phyloP scores from a whole-genome alignment of 441 rosid genomes.

The Jatropha multifida region DNA sequence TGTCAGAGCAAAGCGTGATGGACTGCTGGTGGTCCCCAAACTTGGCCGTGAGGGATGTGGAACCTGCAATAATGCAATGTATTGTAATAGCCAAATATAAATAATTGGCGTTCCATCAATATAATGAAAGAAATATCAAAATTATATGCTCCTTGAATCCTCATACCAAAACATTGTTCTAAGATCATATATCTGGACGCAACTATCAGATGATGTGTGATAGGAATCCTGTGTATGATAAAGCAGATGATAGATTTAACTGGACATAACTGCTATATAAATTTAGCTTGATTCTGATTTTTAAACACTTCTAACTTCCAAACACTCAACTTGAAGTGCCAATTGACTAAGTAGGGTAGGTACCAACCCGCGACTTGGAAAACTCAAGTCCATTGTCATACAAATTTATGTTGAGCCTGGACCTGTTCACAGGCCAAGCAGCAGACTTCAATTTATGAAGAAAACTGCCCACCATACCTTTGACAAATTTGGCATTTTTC shows the following conservation, averaged over 20 bases:
- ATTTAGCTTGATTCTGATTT: neutral
- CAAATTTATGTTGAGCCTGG: neutral
- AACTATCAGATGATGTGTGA: neutral
- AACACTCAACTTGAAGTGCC: neutral
- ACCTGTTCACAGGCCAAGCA: too few species aligned
- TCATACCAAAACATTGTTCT: neutral
- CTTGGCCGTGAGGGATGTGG: conserved; percentile 51
- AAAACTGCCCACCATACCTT: too few species aligned
- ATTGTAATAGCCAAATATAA: conserved; percentile 12
- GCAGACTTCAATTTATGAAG: too few species aligned
- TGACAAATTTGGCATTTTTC: too few species aligned
- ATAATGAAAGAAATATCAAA: neutral
- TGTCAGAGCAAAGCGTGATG: conserved; percentile 65
- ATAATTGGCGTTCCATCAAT: conserved; percentile 10
- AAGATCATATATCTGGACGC: neutral
- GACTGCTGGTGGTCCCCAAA: conserved; percentile 46
- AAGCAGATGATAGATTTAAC: neutral
- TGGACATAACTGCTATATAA: neutral
- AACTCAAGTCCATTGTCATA: neutral
- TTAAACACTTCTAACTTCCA: neutral
- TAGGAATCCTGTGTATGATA: neutral
- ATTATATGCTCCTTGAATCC: neutral
- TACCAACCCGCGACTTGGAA: too few species aligned
- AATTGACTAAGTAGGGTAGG: neutral
- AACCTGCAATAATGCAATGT: conserved; percentile 47